Evolutionary conservation across 352 stramenopile genomes (phyloP).

Genomic region (Poterioochromonas sp.): DNA sequence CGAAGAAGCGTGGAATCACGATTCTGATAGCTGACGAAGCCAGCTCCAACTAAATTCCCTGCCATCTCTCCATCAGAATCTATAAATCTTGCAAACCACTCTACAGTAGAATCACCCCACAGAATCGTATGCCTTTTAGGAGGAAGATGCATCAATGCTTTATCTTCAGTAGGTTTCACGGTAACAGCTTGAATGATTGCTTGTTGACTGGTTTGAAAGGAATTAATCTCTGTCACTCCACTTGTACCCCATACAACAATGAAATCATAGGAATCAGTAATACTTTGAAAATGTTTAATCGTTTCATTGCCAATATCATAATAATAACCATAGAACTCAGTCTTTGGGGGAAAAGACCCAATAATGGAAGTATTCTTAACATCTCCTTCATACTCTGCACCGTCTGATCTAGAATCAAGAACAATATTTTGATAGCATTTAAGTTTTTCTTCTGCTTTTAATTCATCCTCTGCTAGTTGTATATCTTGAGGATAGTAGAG

Average conservation of each 20-base stretch:
- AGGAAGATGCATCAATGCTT: neutral
- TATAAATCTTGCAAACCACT: neutral
- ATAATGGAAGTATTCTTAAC: neutral
- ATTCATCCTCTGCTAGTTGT: neutral
- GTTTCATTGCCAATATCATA: neutral
- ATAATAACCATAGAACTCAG: neutral
- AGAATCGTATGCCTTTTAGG: neutral
- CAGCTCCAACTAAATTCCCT: neutral
- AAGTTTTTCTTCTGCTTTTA: neutral
- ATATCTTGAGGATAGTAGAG: neutral
- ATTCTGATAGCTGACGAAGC: neutral
- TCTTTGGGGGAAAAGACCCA: neutral
- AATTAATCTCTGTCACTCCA: neutral
- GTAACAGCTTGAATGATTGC: neutral
- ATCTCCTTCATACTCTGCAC: neutral
- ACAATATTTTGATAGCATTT: neutral
- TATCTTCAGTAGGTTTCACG: neutral
- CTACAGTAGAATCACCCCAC: neutral
- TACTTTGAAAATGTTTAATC: neutral
- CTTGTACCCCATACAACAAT: neutral
- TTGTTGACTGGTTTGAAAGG: slow-evolving; percentile 3
- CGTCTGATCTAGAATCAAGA: neutral
- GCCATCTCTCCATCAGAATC: neutral
- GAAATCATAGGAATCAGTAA: neutral
- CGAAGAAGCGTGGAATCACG: neutral